Evolutionary conservation across 371 early-diverging fungal species (phyloP).

Genomic region (Smittium mucronatum): DNA sequence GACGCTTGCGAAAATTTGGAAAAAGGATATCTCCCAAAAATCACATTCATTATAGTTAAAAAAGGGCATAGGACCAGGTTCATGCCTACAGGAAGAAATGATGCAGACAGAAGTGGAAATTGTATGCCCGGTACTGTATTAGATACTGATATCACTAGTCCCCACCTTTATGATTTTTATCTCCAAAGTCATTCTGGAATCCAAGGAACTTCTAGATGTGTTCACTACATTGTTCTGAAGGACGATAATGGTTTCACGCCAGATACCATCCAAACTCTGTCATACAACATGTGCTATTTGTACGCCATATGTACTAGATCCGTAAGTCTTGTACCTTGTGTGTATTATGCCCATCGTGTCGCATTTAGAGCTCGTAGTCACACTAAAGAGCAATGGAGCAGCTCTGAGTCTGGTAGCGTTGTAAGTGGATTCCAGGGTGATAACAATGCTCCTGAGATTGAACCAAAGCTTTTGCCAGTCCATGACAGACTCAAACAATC

Average conservation of each 20-base stretch:
- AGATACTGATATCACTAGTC: slow-evolving; percentile 74
- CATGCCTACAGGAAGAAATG: slow-evolving; percentile 32
- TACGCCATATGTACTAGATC: slow-evolving; percentile 74
- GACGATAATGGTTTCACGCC: slow-evolving; percentile 75
- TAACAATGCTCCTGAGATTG: slow-evolving; percentile 6
- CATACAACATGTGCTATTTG: slow-evolving; percentile 76
- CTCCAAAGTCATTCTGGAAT: slow-evolving; percentile 79
- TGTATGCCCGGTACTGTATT: slow-evolving; percentile 82
- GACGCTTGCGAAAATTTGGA: slow-evolving; percentile 59
- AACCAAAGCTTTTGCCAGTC: slow-evolving; percentile 24
- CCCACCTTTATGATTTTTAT: slow-evolving; percentile 81
- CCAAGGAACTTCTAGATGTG: slow-evolving; percentile 85
- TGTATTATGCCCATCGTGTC: slow-evolving; percentile 81
- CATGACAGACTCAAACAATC: slow-evolving; percentile 36
- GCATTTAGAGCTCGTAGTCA: slow-evolving; percentile 69
- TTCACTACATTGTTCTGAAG: slow-evolving; percentile 72
- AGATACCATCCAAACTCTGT: slow-evolving; percentile 65
- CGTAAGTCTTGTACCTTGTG: slow-evolving; percentile 62
- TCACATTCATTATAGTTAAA: slow-evolving; percentile 89
- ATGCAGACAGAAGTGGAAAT: slow-evolving; percentile 55
- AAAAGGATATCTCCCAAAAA: slow-evolving; percentile 53
- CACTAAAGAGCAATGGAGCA: slow-evolving; percentile 22
- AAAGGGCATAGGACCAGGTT: slow-evolving; percentile 95
- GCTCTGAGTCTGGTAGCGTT: slow-evolving; percentile 19
- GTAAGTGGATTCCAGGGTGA: slow-evolving; percentile 18